These are phyloP conservation scores for Coemansia furcata DNA, from an alignment of 192 early-diverging fungal genomes.

Conservation along the genomic window DNA sequence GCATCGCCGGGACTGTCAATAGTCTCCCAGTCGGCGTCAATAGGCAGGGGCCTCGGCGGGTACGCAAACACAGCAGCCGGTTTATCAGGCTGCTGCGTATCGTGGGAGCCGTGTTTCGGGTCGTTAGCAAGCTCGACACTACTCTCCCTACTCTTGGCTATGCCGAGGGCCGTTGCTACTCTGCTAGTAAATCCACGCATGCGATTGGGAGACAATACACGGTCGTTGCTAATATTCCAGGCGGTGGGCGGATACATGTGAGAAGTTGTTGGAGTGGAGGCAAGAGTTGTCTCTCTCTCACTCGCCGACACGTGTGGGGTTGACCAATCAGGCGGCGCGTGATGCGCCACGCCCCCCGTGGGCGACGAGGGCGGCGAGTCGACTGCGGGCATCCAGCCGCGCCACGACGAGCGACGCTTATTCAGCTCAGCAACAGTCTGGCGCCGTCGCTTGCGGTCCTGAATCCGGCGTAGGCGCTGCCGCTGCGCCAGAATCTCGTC, in stretches of 20 bases:
- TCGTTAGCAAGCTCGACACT: not conserved
- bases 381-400: conserved; percentile 35
- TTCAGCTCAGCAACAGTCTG: conserved; percentile 43
- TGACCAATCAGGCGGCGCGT: not conserved
- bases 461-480: conserved; percentile 36
- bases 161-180: not conserved
- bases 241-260: conserved; percentile 25
- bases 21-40: conserved; percentile 40
- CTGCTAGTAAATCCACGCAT: conserved; percentile 4
- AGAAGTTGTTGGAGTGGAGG: not conserved
- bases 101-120: not conserved
- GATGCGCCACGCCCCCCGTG: not conserved
- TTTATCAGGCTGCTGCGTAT: too few relatives aligned
- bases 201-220: not conserved
- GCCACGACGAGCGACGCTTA: conserved; percentile 50
- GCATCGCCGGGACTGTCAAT: conserved; percentile 14
- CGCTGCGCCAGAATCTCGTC: conserved; percentile 28
- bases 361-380: conserved; percentile 25
- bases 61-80: conserved; percentile 8
- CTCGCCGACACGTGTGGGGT: not conserved
- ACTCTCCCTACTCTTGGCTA: not conserved
- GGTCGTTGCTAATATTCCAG: not conserved
- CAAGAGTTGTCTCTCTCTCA: not conserved
- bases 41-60: conserved; percentile 38
- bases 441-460: conserved; percentile 46